Evolutionary conservation across 176 grass and related monocot genomes (phyloP).

Genomic region (Cenchrus purpureus): DNA sequence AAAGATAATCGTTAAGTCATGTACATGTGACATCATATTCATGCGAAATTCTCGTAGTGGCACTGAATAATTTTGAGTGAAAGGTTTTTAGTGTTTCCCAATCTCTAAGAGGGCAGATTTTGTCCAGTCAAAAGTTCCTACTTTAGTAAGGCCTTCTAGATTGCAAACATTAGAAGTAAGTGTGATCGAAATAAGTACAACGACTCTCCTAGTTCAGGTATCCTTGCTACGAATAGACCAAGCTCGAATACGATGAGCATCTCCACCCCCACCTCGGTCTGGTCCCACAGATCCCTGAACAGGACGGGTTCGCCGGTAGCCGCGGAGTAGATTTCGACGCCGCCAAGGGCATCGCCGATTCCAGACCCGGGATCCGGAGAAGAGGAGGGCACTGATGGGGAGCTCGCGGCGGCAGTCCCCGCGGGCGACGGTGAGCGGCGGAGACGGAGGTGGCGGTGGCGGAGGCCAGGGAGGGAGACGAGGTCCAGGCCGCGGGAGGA

Average conservation of each 20-base stretch:
- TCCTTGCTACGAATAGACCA: not conserved
- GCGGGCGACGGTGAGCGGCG: conserved; percentile 15
- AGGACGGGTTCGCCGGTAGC: conserved; percentile 70
- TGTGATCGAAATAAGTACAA: not conserved
- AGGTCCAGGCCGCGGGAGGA: not conserved
- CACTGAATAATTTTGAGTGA: not conserved
- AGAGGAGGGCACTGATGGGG: conserved; percentile 20
- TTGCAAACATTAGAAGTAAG: not conserved
- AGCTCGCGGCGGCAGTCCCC: conserved; percentile 23
- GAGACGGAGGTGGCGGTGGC: conserved; percentile 3
- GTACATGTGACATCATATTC: not conserved
- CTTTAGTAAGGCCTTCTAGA: not conserved
- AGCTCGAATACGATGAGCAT: not conserved
- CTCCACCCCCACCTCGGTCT: conserved; percentile 52
- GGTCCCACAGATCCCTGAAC: conserved; percentile 74
- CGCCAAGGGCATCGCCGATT: conserved; percentile 50
- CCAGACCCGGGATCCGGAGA: conserved; percentile 3
- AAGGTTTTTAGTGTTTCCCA: not conserved
- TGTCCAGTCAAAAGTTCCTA: not conserved
- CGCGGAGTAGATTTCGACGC: conserved; percentile 60
- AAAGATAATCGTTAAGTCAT: conserved; percentile 12
- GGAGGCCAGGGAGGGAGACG: not conserved
- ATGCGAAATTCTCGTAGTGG: not conserved
- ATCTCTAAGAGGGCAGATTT: not conserved
- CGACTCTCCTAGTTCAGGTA: not conserved